These are phyloP conservation scores for Pseudogymnoascus sp. DNA, from an alignment of 2,329 filamentous ascomycete species.

Conservation along the genomic window DNA sequence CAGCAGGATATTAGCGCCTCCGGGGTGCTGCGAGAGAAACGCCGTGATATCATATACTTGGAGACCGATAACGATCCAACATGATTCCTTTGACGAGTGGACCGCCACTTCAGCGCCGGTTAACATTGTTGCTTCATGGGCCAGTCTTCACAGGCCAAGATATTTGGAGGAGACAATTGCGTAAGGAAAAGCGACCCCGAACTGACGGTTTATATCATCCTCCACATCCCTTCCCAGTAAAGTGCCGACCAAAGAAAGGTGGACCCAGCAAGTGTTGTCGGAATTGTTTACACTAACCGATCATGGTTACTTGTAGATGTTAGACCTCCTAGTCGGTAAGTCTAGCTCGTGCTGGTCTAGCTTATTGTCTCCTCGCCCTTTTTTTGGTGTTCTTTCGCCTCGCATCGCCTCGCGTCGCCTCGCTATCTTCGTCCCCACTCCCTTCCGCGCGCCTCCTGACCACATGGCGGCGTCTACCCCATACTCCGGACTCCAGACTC, in stretches of 20 bases:
- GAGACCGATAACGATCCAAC: conserved; percentile 63
- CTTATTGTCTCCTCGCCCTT: background rate
- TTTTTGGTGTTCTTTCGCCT: background rate
- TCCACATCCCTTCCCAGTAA: background rate
- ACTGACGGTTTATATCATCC: background rate
- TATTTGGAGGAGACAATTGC: background rate
- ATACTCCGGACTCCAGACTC: background rate
- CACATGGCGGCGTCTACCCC: background rate
- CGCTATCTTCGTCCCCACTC: background rate
- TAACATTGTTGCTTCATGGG: conserved; percentile 21
- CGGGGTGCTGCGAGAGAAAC: conserved; percentile 53
- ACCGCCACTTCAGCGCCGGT: conserved; percentile 54
- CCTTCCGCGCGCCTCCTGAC: background rate
- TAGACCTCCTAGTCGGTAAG: background rate
- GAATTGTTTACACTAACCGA: background rate
- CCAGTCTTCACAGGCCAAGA: background rate
- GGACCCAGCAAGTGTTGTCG: background rate
- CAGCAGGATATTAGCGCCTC: conserved; percentile 41
- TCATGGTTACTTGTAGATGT: background rate
- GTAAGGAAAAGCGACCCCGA: background rate
- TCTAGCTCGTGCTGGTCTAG: background rate
- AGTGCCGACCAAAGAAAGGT: background rate
- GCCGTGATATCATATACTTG: conserved; percentile 59
- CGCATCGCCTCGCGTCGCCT: background rate
- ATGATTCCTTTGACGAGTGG: conserved; percentile 76